Conservation (phyloP, 2,329 filamentous ascomycete genomes). For the Sporothrix inflata region DNA sequence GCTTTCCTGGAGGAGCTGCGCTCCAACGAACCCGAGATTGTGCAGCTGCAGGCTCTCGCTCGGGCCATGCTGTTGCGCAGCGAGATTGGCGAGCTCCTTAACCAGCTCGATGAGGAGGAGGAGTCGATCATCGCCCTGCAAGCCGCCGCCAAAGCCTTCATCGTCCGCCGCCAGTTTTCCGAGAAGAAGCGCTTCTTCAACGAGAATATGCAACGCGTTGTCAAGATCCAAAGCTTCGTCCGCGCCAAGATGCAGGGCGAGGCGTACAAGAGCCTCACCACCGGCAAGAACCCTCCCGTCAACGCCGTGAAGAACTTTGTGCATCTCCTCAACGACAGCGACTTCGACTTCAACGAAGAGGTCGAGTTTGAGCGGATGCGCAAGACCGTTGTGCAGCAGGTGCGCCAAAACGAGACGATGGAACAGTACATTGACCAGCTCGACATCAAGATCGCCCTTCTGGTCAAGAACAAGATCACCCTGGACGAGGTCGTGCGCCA, state of each 20-base stretch:
- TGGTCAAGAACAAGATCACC: constrained; percentile 99
- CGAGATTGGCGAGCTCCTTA: constrained; percentile 72
- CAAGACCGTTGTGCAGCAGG: constrained; percentile 96
- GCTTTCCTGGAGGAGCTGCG: constrained; percentile 71
- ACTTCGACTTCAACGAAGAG: constrained; percentile 98
- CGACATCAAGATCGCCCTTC: constrained; percentile 96
- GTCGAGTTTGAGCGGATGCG: constrained; percentile 93
- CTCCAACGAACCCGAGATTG: constrained; percentile 67
- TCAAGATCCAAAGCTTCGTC: constrained; percentile 98
- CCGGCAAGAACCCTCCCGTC: constrained; percentile 94
- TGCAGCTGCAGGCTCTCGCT: constrained; percentile 72
- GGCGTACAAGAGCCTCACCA: constrained; percentile 95
- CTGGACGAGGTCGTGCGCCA: constrained; percentile 96
- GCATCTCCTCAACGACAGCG: constrained; percentile 94
- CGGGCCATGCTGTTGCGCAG: constrained; percentile 79
- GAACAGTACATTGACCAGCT: constrained; percentile 98
- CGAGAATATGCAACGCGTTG: constrained; percentile 97
- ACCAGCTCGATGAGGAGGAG: constrained; percentile 80
- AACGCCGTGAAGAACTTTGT: constrained; percentile 98
- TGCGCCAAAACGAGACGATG: constrained; percentile 93
- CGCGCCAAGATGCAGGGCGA: constrained; percentile 94
- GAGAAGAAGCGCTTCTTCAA: constrained; percentile 89
- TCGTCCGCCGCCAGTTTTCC: constrained; percentile 74
- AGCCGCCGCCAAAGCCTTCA: constrained; percentile 69
- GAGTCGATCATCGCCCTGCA: constrained; percentile 76